A percentile compares a stretch with the other conserved stretches of the same genome.
phyloP scores from a whole-genome alignment of 1,139 yeast species.

The Yamadazyma spencermartinsiae region DNA sequence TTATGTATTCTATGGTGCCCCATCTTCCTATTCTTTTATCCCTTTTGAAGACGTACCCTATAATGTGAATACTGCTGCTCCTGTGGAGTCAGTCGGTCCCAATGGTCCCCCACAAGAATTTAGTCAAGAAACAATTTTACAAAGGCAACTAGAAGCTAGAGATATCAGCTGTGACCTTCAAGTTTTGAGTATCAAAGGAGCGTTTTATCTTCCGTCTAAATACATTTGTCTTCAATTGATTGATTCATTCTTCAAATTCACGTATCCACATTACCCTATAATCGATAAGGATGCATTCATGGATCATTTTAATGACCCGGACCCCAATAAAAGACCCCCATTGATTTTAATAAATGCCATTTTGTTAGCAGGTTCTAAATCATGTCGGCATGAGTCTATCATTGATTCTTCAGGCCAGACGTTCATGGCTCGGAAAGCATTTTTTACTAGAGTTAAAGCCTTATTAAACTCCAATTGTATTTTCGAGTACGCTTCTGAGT shows the following conservation, averaged over 20 bases:
- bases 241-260: conserved; percentile 58
- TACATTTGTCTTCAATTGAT: conserved; percentile 60
- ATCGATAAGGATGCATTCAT: conserved; percentile 61
- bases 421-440: conserved; percentile 55
- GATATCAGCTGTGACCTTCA: conserved; percentile 47
- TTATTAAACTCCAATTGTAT: conserved; percentile 70
- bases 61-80: not conserved
- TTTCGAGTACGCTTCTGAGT: conserved; percentile 35
- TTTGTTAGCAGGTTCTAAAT: conserved; percentile 64
- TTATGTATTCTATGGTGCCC: not conserved
- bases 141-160: not conserved
- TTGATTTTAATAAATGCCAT: conserved; percentile 65
- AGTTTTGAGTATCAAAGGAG: conserved; percentile 63
- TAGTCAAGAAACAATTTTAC: not conserved
- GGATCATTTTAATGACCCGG: conserved; percentile 52
- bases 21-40: not conserved
- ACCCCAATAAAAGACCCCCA: conserved; percentile 54
- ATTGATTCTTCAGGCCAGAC: conserved; percentile 55
- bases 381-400: conserved; percentile 54
- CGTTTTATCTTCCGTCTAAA: conserved; percentile 63
- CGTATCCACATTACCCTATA: conserved; percentile 69
- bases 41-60: not conserved
- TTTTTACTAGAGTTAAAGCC: conserved; percentile 73
- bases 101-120: not conserved
- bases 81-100: not conserved